phyloP scores from a whole-genome alignment of 192 early-diverging fungal species.

The Entomortierella chlamydospora region DNA sequence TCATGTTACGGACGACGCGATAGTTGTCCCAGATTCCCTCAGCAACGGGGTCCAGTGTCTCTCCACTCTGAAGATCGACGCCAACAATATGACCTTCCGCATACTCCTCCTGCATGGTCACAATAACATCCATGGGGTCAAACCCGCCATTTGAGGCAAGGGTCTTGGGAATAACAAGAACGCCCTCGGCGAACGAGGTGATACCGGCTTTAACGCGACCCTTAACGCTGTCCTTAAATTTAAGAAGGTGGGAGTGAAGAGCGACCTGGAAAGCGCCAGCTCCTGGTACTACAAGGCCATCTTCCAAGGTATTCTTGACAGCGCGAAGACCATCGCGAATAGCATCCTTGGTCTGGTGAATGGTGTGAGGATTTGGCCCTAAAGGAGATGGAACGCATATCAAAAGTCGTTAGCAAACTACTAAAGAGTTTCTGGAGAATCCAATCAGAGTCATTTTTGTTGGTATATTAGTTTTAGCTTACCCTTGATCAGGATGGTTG shows the following conservation, averaged over 20 bases:
- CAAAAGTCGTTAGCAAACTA: too few species aligned
- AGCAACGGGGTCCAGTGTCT: constrained; percentile 88
- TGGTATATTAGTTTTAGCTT: neutral
- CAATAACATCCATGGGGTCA: constrained; percentile 96
- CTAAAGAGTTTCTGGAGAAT: too few species aligned
- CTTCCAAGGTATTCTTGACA: constrained; percentile 98
- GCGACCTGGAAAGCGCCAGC: constrained; percentile 98
- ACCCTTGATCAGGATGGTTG: constrained; percentile 96
- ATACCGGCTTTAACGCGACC: constrained; percentile 97
- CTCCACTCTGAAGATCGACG: constrained; percentile 93
- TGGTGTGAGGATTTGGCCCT: constrained; percentile 92
- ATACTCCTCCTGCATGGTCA: constrained; percentile 92
- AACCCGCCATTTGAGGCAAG: constrained; percentile 96
- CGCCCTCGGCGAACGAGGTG: constrained; percentile 95
- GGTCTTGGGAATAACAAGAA: constrained; percentile 97
- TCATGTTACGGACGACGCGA: constrained; percentile 94
- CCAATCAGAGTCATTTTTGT: too few species aligned
- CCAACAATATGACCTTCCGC: constrained; percentile 92
- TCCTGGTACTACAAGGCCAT: constrained; percentile 88
- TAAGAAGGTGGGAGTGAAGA: constrained; percentile 81
- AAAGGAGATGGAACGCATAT: neutral
- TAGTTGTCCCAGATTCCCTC: constrained; percentile 99
- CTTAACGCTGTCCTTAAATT: constrained; percentile 91
- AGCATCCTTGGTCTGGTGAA: constrained; percentile 97
- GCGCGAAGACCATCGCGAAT: constrained; percentile 97